Conservation (phyloP, 2,329 filamentous ascomycete species). For the Talaromyces islandicus region DNA sequence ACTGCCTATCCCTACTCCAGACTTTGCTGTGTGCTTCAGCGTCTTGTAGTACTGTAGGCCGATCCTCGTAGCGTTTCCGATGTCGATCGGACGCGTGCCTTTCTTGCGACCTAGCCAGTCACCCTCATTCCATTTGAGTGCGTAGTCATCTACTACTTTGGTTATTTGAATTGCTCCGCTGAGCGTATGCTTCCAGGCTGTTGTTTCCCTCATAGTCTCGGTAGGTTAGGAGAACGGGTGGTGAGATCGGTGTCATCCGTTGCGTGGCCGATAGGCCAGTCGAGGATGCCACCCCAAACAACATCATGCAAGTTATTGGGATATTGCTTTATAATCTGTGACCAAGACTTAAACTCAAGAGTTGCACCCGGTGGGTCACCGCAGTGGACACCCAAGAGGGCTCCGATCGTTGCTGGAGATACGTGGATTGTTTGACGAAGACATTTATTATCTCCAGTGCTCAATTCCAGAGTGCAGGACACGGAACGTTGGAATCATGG, state of each 20-base stretch:
- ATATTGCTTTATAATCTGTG: constrained; percentile 1
- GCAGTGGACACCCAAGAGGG: constrained; percentile 2
- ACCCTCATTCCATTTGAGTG: constrained; percentile 4
- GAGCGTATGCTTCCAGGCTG: not conserved
- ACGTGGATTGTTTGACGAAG: not conserved
- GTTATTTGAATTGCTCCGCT: not conserved
- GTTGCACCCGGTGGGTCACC: constrained; percentile 3
- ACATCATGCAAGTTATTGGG: not conserved
- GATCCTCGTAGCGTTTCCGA: not conserved
- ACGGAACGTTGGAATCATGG: too few relatives aligned
- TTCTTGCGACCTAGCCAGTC: constrained; percentile 1
- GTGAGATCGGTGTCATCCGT: constrained; percentile 3
- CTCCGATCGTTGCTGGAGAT: not conserved
- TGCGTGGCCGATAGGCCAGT: constrained; percentile 1
- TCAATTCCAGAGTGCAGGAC: too few relatives aligned
- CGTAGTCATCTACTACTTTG: not conserved
- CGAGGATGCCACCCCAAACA: not conserved
- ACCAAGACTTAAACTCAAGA: constrained; percentile 1
- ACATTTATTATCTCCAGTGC: too few relatives aligned
- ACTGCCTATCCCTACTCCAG: not conserved
- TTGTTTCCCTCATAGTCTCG: not conserved
- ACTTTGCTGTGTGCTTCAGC: not conserved
- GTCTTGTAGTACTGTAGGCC: not conserved
- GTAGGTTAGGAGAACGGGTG: not conserved
- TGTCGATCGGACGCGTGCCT: constrained; percentile 1